Percentiles rank a stretch among this genome's conserved stretches.
These are phyloP conservation scores for Fusarium proliferatum DNA, from an alignment of 2,329 filamentous ascomycete genomes.

Conservation along the genomic window DNA sequence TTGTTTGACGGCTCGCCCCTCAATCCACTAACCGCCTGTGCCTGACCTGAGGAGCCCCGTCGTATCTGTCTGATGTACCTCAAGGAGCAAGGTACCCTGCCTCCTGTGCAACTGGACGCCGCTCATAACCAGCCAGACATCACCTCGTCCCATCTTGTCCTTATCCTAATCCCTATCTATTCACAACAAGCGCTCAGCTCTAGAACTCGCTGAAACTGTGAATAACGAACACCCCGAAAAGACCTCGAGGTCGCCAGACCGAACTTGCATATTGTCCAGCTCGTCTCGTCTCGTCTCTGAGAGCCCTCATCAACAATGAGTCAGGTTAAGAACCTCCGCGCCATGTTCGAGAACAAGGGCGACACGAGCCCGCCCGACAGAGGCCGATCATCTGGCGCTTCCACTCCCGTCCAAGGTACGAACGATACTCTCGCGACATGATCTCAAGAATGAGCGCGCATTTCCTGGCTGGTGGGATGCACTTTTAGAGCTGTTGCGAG, in stretches of 20 bases:
- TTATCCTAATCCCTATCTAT: conserved; percentile 17
- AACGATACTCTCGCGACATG: conserved; percentile 16
- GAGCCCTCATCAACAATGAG: conserved; percentile 63
- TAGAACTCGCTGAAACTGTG: conserved; percentile 14
- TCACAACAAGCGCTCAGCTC: conserved; percentile 23
- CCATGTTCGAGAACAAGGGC: conserved; percentile 82
- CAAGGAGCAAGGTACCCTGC: conserved; percentile 28
- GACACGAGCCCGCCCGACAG: conserved; percentile 73
- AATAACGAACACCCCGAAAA: conserved; percentile 9
- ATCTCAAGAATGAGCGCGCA: conserved; percentile 12
- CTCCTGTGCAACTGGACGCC: conserved; percentile 28
- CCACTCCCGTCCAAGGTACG: conserved; percentile 49
- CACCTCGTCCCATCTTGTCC: conserved; percentile 33
- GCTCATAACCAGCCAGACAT: conserved; percentile 39
- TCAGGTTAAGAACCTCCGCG: conserved; percentile 78
- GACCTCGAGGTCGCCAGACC: conserved; percentile 40
- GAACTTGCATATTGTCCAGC: conserved; percentile 39
- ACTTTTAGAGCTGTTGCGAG: conserved; percentile 16
- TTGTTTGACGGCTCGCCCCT: conserved; percentile 30
- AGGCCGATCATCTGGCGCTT: conserved; percentile 73
- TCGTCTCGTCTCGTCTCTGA: conserved; percentile 16
- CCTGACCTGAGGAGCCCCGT: conserved; percentile 16
- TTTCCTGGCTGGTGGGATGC: conserved; percentile 18
- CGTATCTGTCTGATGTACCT: conserved; percentile 32
- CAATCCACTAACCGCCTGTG: conserved; percentile 38